A percentile compares a stretch with the other conserved stretches of the same genome.
These are phyloP conservation scores for Peribolospora kevripleyi DNA, from an alignment of 768 basidiomycete species.

Conservation along the genomic window DNA sequence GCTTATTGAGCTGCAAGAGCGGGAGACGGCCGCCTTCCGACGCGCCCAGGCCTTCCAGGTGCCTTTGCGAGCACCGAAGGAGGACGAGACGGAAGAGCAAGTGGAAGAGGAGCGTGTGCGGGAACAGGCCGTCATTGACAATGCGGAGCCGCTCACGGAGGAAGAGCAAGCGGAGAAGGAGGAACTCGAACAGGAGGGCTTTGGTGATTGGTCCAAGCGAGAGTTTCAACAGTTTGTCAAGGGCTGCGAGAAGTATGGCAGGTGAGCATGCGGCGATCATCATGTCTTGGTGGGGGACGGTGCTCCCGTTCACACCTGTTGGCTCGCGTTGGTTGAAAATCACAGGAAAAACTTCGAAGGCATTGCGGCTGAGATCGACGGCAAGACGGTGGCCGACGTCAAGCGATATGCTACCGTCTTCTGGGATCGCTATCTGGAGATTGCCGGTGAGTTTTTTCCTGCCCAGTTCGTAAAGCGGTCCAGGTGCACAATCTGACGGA, in stretches of 20 bases:
- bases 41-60: conserved; percentile 5
- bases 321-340: too few relatives aligned
- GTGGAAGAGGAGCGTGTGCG: conserved; percentile 53
- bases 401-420: conserved; percentile 57
- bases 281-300: neutral
- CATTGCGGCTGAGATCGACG: conserved; percentile 59
- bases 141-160: conserved; percentile 68
- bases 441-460: conserved; percentile 33
- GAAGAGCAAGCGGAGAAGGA: conserved; percentile 67
- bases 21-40: conserved; percentile 39
- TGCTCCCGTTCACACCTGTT: neutral
- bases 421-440: conserved; percentile 65
- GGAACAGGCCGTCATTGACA: conserved; percentile 72
- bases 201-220: conserved; percentile 71
- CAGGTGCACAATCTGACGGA: too few relatives aligned
- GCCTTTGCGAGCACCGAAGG: conserved; percentile 37
- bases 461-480: neutral
- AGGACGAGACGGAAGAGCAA: conserved; percentile 49
- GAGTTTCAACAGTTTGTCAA: conserved; percentile 82
- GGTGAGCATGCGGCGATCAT: conserved; percentile 1
- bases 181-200: conserved; percentile 46
- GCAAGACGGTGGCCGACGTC: conserved; percentile 57
- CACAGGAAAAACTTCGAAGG: conserved; percentile 16
- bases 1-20: conserved; percentile 57
- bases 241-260: conserved; percentile 48